These are phyloP conservation scores for Tricholoma saponaceum DNA, from an alignment of 768 basidiomycete genomes.

Conservation along the genomic window DNA sequence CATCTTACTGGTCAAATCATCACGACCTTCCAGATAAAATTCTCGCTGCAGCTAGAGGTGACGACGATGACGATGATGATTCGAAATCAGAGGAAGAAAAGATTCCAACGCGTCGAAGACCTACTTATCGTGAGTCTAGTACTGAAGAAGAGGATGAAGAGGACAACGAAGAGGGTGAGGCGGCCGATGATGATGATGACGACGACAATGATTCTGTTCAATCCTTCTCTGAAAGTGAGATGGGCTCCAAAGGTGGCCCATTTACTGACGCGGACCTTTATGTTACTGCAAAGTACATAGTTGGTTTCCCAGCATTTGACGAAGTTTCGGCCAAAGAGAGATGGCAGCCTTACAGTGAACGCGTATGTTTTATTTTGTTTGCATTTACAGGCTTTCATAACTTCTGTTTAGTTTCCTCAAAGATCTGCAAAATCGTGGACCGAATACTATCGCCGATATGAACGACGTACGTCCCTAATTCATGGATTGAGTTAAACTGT, in stretches of 20 bases:
- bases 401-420: slow-evolving; percentile 42
- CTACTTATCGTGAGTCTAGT: slow-evolving; percentile 30
- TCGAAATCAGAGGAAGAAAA: slow-evolving; percentile 20
- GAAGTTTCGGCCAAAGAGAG: slow-evolving; percentile 37
- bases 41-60: slow-evolving; percentile 39
- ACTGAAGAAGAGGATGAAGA: slow-evolving; percentile 30
- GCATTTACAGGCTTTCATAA: slow-evolving; percentile 2
- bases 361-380: slow-evolving; percentile 31
- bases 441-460: slow-evolving; percentile 53
- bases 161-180: slow-evolving; percentile 12
- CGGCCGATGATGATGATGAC: slow-evolving; percentile 26
- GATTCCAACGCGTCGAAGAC: slow-evolving; percentile 17
- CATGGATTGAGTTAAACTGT: slow-evolving; percentile 1
- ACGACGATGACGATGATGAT: slow-evolving; percentile 22
- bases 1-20: slow-evolving; percentile 60
- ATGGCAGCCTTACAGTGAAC: slow-evolving; percentile 52
- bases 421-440: slow-evolving; percentile 57
- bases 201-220: slow-evolving; percentile 28
- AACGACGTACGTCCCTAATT: slow-evolving; percentile 38
- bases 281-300: slow-evolving; percentile 56
- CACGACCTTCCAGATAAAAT: slow-evolving; percentile 69
- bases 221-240: slow-evolving; percentile 37
- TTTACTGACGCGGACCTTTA: slow-evolving; percentile 64
- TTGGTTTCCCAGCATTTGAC: slow-evolving; percentile 43
- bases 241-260: slow-evolving; percentile 47